Evolutionary conservation across 768 basidiomycete genomes (phyloP), one percentile per base, ranked within the genome.

Genomic region (Auriscalpium vulgare): DNA sequence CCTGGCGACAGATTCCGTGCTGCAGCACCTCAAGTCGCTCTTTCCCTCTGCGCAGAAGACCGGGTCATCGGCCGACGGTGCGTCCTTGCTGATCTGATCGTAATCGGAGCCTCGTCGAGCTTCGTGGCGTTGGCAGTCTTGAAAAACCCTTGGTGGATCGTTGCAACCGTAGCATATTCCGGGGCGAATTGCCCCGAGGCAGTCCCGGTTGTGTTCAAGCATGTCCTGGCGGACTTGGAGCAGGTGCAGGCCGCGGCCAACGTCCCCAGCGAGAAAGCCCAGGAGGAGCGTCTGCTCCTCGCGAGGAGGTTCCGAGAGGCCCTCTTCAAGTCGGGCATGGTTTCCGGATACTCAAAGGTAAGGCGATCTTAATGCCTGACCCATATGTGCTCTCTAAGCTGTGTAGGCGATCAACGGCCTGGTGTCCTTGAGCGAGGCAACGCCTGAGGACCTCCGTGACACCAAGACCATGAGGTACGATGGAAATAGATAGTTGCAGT

Each of bases 241-340:
- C 59, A 21, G 1, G 58, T 55, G 4, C 65, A 67, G 16, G 36
- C 51, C 17, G 19, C 55, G 37, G 63, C 10, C 63, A 69, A 53
- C 34, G 57, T 54, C 10, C 62, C 56, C 19, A 48, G 34, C 8
- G 57, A 58, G 1, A 63, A 59, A 10, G 63, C 60, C 2, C 51
- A 68, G 8, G 65, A 71, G 16, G 74, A 82, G 55, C 71, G 67
- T 44, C 63, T 72, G 21, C 47, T 72, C 8, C 70, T 85, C 3
- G 78, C 78, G 40, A 73, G 78, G 53, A 83, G 76, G 60, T 66
- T 85, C n/a, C 72, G 82, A 35, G 85, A 87, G 57, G 79, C 78
- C 0, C 58, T 87, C 6, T 78, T 87, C 69, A 84, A 85, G 63
- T 75, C 79, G 4, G 85, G 82, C 4, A 62, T 83, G 59, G 72